Base-by-base conservation (phyloP, 2,329 filamentous ascomycete species). In the Alternaria dauci region DNA sequence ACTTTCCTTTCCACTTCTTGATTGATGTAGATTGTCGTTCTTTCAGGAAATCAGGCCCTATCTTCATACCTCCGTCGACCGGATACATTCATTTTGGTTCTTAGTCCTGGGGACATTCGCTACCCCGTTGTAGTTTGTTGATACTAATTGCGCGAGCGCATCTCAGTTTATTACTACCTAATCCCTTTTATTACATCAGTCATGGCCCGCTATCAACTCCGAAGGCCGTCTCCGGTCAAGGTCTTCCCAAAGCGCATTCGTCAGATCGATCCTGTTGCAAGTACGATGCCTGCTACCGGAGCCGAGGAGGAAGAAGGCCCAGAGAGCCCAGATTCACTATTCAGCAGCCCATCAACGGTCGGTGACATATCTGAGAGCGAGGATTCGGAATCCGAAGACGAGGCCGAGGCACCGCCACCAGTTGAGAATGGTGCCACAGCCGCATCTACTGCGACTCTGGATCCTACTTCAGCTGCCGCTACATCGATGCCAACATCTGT, bases 191-290 rank as follows among this genome's bases (percentile, higher is more conserved):
- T 50, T 26, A 50, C 25, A 18, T 44, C 52, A 30, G 36, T 65
- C 14, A 77, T 77, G 75, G 65, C 66, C 52, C 65, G 67, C 20
- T 72, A 72, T 52, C 69, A 70, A 34, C 69, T 70, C 52, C 69
- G 66, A 52, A 64, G 74, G 5, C 76, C 74, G 30, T 58, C 71
- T 44, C 71, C 73, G 8, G 68, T 78, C 8, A 54, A 61, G 30
- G 52, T 76, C 18, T 30, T 55, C 12, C 61, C 64, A 11, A 65
- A 58, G 8, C 59, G 18, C 26, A 36, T 65, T 25, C 68, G 67
- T 38, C 64, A 74, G 63, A 67, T 75, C 62, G 67, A 57, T 26
- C 52, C 62, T 26, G 55, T 64, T 11, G 52, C 63, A 16, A 63
- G 64, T 42, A 57, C 44, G 20, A 41, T 50, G 39, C 61, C 53